Evolutionary conservation across 2,329 filamentous ascomycete species (phyloP).

Genomic region (Curvularia verruculosa): DNA sequence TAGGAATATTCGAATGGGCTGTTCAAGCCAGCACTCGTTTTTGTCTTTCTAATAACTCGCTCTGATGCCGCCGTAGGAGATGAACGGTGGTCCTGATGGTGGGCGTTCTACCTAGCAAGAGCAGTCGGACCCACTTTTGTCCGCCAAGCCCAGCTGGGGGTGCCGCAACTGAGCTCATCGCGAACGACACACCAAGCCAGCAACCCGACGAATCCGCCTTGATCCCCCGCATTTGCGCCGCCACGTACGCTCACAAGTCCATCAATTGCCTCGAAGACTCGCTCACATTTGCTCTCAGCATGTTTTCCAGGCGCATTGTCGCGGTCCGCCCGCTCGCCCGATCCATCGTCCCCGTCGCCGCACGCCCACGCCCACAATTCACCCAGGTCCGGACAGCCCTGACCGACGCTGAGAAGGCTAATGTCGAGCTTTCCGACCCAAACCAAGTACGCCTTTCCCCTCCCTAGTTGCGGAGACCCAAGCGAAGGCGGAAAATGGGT

Average conservation of each 20-base stretch:
- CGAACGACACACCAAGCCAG: conserved; percentile 34
- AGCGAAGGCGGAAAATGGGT: background rate
- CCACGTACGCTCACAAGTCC: conserved; percentile 35
- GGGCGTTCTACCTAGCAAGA: conserved; percentile 7
- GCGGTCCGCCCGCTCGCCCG: conserved; percentile 51
- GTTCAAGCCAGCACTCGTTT: conserved; percentile 1
- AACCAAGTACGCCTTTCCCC: conserved; percentile 62
- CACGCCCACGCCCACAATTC: conserved; percentile 40
- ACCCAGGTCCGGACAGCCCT: conserved; percentile 47
- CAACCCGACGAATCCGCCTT: conserved; percentile 20
- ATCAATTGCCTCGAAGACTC: conserved; percentile 39
- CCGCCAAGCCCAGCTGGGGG: conserved; percentile 21
- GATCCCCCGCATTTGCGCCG: conserved; percentile 25
- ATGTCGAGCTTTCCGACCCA: conserved; percentile 63
- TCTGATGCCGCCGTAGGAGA: conserved; percentile 14
- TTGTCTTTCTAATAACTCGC: background rate
- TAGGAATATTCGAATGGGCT: background rate
- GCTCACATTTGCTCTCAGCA: conserved; percentile 47
- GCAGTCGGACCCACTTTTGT: conserved; percentile 11
- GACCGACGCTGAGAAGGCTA: conserved; percentile 48
- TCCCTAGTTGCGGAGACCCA: background rate
- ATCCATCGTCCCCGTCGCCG: conserved; percentile 40
- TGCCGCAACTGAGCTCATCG: conserved; percentile 36
- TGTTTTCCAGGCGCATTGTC: conserved; percentile 53
- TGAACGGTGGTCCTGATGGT: conserved; percentile 5